phyloP scores from a whole-genome alignment of 2,329 filamentous ascomycete genomes.

The Ceratocystis harringtonii region DNA sequence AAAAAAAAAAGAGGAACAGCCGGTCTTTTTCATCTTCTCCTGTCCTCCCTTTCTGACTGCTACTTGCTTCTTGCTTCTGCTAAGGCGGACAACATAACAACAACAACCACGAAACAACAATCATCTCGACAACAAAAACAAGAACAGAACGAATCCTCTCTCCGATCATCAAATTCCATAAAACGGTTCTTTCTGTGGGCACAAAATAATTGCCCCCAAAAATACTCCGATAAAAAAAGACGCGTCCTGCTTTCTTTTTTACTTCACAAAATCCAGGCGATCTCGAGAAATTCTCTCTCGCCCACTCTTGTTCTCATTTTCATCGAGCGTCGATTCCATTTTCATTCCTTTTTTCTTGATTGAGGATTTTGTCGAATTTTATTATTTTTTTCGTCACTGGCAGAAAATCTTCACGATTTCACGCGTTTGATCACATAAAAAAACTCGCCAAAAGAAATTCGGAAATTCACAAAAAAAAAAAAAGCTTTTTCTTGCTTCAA shows the following conservation, averaged over 20 bases:
- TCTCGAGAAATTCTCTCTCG: conserved; percentile 1
- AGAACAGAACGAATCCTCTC: no score
- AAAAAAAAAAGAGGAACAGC: conserved; percentile 1
- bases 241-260: conserved; percentile 2
- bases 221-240: background rate
- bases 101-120: background rate
- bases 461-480: background rate
- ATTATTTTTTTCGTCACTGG: background rate
- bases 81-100: background rate
- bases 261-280: background rate
- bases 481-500: background rate
- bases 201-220: background rate
- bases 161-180: background rate
- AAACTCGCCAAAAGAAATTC: background rate
- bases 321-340: background rate
- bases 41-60: background rate
- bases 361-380: background rate
- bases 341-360: background rate
- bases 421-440: background rate
- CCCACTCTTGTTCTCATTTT: background rate
- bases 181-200: background rate
- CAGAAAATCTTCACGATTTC: background rate
- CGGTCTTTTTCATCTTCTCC: background rate
- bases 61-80: background rate
- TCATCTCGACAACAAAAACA: background rate